Conservation (phyloP, 106 monocot species). For the Narthecium ossifragum region DNA sequence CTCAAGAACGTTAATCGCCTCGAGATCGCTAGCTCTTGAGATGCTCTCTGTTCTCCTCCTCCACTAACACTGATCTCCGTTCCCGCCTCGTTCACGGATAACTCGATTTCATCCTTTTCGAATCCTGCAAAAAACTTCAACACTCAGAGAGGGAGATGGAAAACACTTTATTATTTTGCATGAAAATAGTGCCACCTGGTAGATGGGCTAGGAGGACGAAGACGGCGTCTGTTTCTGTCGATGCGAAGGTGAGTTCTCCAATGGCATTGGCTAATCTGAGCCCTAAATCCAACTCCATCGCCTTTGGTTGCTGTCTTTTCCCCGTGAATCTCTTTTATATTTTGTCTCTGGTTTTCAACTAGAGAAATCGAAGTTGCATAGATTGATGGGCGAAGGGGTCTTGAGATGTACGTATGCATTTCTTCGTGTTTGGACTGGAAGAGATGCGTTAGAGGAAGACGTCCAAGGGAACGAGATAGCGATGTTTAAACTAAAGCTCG, state of each 20-base stretch:
- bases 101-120: constrained; percentile 30
- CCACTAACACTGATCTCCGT: constrained; percentile 25
- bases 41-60: constrained; percentile 17
- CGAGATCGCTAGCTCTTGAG: constrained; percentile 13
- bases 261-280: constrained; percentile 11
- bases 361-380: background rate
- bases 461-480: constrained; percentile 1
- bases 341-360: background rate
- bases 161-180: background rate
- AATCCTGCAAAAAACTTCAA: constrained; percentile 25
- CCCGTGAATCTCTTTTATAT: background rate
- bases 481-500: background rate
- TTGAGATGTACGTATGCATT: constrained; percentile 25
- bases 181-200: constrained; percentile 27
- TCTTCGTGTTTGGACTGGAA: too few relatives aligned
- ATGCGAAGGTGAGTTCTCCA: constrained; percentile 32
- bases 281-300: constrained; percentile 47
- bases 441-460: too few relatives aligned
- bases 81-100: constrained; percentile 20
- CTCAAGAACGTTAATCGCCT: constrained; percentile 13
- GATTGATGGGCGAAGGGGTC: background rate
- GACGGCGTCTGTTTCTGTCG: constrained; percentile 31
- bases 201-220: constrained; percentile 41
- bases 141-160: background rate
- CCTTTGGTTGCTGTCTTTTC: background rate